Conservation (phyloP, 2,329 filamentous ascomycete species). For the Fusarium sublunatum region DNA sequence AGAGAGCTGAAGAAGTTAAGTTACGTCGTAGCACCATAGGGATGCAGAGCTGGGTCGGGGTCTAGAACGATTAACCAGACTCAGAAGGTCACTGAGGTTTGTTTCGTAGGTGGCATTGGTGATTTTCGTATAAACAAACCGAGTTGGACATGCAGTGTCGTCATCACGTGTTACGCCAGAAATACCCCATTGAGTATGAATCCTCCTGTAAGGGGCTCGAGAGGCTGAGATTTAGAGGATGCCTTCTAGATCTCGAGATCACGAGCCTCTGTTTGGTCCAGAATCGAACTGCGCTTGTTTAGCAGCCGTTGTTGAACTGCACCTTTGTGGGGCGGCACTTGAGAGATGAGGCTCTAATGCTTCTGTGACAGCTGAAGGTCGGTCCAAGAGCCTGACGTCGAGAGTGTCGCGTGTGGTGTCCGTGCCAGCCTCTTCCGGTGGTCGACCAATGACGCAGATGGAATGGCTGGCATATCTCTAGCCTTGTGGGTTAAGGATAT, state of each 20-base stretch:
- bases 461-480: conserved; percentile 28
- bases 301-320: conserved; percentile 9
- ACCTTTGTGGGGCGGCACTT: conserved; percentile 15
- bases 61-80: conserved; percentile 22
- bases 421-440: conserved; percentile 12
- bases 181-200: conserved; percentile 14
- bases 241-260: conserved; percentile 20
- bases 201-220: conserved; percentile 20
- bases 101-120: conserved; percentile 30
- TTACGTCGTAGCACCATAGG: background rate
- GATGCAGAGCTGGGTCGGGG: background rate
- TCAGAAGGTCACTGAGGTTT: conserved; percentile 8
- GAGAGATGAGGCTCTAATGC: conserved; percentile 28
- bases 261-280: conserved; percentile 32
- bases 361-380: conserved; percentile 1
- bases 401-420: background rate
- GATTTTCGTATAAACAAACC: conserved; percentile 29
- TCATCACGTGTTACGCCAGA: conserved; percentile 40
- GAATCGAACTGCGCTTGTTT: background rate
- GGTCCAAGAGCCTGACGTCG: conserved; percentile 9
- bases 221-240: conserved; percentile 24
- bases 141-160: conserved; percentile 29
- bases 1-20: background rate
- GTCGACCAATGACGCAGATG: conserved; percentile 38
- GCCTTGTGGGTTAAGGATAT: conserved; percentile 28